Evolutionary conservation across 345 rosid species (phyloP), one percentile per base, ranked within the genome.

Genomic region (Citrus inodora): DNA sequence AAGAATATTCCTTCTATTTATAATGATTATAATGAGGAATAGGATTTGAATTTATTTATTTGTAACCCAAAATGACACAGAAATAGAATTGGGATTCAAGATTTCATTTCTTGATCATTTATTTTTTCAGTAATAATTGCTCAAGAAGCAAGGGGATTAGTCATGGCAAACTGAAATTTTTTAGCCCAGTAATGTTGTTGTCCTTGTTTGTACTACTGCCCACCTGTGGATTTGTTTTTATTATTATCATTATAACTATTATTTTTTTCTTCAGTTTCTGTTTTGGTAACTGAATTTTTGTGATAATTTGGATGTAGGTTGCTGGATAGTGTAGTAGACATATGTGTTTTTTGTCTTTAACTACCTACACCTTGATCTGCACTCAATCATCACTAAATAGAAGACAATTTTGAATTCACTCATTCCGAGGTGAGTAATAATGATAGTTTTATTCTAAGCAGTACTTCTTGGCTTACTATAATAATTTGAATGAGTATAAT

Each of bases 291-390:
- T 37, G 38, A 33, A 33, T 33, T 37, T 37, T 37, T 37, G 38
- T 37, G 9, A 37, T 7, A 35, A 35, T 37, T 61, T 38, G 69
- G 66, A 11, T 74, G 37, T 68, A 74, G 69, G 55, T 61, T 74
- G 59, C 77, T 62, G 38, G 69, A 62, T 7, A 5, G 25, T 28
- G 5, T 38, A 22, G 27, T 1, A 33, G 27, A 62, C 42, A 25
- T 0, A 27, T 58, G 77, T 74, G 16, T 61, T 61, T 62, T 59
- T 74, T 61, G 55, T 74, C 55, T 61, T 74, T 40, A 59, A 74
- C 27, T 61, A 9, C 33, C 69, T 74, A 19, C 1, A 74, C 37
- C 21, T 38, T 61, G 59, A 42, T 74, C 40, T 74, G 25, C 24
- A 24, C 17, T 17, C 56, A 5, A 40, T 61, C 46, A 40, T 74